phyloP scores from a whole-genome alignment of 768 basidiomycete genomes.

The Phanerochaete carnosa region DNA sequence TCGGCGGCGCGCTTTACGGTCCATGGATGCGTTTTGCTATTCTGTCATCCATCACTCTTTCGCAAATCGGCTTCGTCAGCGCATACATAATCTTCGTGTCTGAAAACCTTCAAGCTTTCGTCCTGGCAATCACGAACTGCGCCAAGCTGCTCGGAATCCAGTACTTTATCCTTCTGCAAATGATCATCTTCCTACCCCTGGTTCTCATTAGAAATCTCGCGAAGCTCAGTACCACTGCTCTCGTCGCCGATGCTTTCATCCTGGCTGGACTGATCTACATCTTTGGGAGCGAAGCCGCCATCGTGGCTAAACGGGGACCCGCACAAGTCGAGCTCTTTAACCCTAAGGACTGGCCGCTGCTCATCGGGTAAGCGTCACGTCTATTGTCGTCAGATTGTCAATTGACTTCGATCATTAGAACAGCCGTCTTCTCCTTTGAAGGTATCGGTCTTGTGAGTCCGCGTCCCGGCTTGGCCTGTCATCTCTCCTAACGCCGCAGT shows the following conservation, averaged over 20 bases:
- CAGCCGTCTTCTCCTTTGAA: slow-evolving; percentile 98
- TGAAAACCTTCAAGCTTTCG: slow-evolving; percentile 85
- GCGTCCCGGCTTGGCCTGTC: neutral
- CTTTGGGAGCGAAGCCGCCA: slow-evolving; percentile 76
- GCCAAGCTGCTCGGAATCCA: slow-evolving; percentile 59
- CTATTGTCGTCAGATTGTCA: slow-evolving; percentile 3
- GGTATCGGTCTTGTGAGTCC: slow-evolving; percentile 83
- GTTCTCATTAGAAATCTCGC: slow-evolving; percentile 92
- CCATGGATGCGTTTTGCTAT: slow-evolving; percentile 91
- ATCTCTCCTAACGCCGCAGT: slow-evolving; percentile 3
- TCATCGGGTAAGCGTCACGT: slow-evolving; percentile 72
- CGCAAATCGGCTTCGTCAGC: slow-evolving; percentile 84
- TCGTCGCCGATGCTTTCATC: slow-evolving; percentile 94
- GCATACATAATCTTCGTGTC: slow-evolving; percentile 97
- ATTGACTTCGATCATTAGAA: slow-evolving; percentile 41
- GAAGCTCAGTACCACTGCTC: slow-evolving; percentile 87
- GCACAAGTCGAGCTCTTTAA: slow-evolving; percentile 88
- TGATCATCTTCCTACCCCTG: slow-evolving; percentile 85
- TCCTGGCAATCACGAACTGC: slow-evolving; percentile 79
- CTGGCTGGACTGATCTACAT: slow-evolving; percentile 84
- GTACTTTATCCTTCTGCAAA: slow-evolving; percentile 80
- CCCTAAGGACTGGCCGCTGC: slow-evolving; percentile 80
- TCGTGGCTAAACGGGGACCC: slow-evolving; percentile 66
- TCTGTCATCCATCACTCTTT: slow-evolving; percentile 80
- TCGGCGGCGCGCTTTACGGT: slow-evolving; percentile 90